A percentile compares a stretch with the other conserved stretches of the same genome.
These are phyloP conservation scores for Aspergillus spinulosporus DNA, from an alignment of 2,329 filamentous ascomycete species.

Conservation along the genomic window DNA sequence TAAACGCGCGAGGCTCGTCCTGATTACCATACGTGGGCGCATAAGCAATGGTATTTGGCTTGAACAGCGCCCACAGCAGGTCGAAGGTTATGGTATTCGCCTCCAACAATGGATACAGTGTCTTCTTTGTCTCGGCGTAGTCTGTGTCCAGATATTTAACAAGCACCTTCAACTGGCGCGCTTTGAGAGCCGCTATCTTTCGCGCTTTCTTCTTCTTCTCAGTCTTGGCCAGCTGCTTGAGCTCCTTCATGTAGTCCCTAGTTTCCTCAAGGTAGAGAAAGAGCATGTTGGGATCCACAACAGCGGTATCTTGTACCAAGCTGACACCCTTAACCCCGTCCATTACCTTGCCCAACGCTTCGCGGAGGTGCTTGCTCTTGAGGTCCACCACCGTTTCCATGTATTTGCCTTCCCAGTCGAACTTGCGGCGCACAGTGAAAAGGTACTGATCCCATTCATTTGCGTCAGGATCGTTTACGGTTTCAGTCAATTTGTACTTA, in stretches of 20 bases:
- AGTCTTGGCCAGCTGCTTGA: conserved; percentile 67
- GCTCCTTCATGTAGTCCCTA: conserved; percentile 61
- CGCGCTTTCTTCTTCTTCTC: conserved; percentile 46
- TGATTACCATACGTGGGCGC: conserved; percentile 72
- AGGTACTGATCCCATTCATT: conserved; percentile 75
- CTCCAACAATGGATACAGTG: conserved; percentile 75
- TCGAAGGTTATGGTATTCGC: conserved; percentile 87
- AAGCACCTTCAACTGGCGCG: conserved; percentile 64
- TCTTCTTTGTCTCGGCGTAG: conserved; percentile 75
- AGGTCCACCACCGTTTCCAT: conserved; percentile 74
- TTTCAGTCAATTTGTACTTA: conserved; percentile 69
- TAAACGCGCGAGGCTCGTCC: conserved; percentile 79
- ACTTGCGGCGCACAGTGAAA: conserved; percentile 81
- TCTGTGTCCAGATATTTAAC: conserved; percentile 78
- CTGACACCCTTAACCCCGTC: conserved; percentile 76
- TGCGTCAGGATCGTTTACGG: conserved; percentile 60
- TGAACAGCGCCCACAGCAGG: conserved; percentile 84
- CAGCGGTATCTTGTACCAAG: conserved; percentile 76
- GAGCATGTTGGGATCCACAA: conserved; percentile 68
- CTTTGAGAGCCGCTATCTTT: conserved; percentile 41
- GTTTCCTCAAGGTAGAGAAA: conserved; percentile 79
- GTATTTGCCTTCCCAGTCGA: conserved; percentile 83
- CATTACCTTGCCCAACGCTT: conserved; percentile 69
- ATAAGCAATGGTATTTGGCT: conserved; percentile 78
- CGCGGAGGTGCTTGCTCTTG: conserved; percentile 76